Base-by-base conservation (phyloP, 2,329 filamentous ascomycete species). In the Raffaelea arxii region DNA sequence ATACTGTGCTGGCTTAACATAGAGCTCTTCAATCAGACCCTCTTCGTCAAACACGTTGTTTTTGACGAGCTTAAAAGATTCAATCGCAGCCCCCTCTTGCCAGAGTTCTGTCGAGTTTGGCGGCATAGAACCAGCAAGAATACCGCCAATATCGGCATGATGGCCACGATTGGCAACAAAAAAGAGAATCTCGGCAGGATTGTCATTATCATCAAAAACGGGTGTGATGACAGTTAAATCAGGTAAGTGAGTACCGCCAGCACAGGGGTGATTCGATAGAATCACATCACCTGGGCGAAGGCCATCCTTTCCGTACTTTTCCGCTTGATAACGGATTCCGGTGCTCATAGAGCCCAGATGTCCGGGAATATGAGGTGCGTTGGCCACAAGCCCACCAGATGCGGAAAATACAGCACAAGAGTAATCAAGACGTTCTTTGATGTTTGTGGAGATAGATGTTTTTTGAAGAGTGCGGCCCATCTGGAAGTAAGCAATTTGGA, bases 291-390 rank as follows among this genome's bases (percentile, higher is more conserved):
- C 83, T 43, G 71, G 76, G 55, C 83, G 82, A 39, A 87, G 63
- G 53, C 82, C 84, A 9, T 80, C 80, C 54, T 75, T 70, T 81
- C 82, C 86, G 69, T 19, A 81, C 19, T 44, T 41, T 22, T 43
- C 39, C 24, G 27, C 27, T 77, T 64, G 85, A 80, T 51, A 80
- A 49, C 74, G 70, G 3, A 86, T 80, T 40, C 80, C 84, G 23
- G 80, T 84, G n/a, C 78, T 80, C 82, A 86, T 86, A 39, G 77
- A 82, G 23, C 82, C 82, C 6, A 86, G 65, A 59, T 86, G 82
- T 1, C 85, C 82, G 0, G 82, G 82, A 11, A 86, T 65, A 65
- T 86, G 82, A 0, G 82, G 82, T 19, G 82, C 73, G 58, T 84
- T 84, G 2, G 80, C 80, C 2, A 86, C 81, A 2, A 86, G 66